phyloP scores from a whole-genome alignment of 2,329 filamentous ascomycete genomes.

The Venturia oleaginea region DNA sequence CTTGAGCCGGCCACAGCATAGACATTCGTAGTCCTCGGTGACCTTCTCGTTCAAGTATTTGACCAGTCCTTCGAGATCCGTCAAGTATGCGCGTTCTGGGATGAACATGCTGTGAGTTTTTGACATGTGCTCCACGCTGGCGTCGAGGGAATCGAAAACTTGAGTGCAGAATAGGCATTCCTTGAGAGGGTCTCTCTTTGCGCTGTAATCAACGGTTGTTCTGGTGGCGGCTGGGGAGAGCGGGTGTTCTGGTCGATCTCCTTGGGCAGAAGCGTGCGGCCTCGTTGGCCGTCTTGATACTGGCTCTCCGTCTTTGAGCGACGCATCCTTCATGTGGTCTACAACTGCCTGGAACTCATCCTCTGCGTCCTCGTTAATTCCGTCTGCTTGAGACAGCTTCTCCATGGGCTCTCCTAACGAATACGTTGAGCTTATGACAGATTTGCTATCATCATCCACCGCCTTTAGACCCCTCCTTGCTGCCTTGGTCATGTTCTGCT shows the following conservation, averaged over 20 bases:
- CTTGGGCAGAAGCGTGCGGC: slow-evolving; percentile 30
- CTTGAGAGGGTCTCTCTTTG: slow-evolving; percentile 21
- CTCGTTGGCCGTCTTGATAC: slow-evolving; percentile 31
- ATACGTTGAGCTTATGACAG: slow-evolving; percentile 83
- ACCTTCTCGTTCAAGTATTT: slow-evolving; percentile 72
- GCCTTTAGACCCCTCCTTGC: slow-evolving; percentile 34
- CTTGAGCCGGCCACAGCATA: slow-evolving; percentile 80
- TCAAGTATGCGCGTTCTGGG: slow-evolving; percentile 76
- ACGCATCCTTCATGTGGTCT: slow-evolving; percentile 64
- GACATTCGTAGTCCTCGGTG: slow-evolving; percentile 68
- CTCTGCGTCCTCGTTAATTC: slow-evolving; percentile 58
- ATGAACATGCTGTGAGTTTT: slow-evolving; percentile 93
- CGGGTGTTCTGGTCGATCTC: slow-evolving; percentile 27
- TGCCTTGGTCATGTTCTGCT: slow-evolving; percentile 50
- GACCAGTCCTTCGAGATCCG: slow-evolving; percentile 73
- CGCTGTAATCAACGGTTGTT: slow-evolving; percentile 22
- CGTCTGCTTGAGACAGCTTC: slow-evolving; percentile 36
- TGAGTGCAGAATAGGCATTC: slow-evolving; percentile 90
- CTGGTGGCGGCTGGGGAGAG: slow-evolving; percentile 25
- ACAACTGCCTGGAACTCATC: slow-evolving; percentile 70
- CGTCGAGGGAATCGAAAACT: slow-evolving; percentile 58
- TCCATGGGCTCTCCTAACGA: slow-evolving; percentile 74
- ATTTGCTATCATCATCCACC: slow-evolving; percentile 53
- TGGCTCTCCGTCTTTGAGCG: slow-evolving; percentile 38
- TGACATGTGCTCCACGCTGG: slow-evolving; percentile 84